Conservation (phyloP, 83 land plant genomes). For the Larix sibirica region DNA sequence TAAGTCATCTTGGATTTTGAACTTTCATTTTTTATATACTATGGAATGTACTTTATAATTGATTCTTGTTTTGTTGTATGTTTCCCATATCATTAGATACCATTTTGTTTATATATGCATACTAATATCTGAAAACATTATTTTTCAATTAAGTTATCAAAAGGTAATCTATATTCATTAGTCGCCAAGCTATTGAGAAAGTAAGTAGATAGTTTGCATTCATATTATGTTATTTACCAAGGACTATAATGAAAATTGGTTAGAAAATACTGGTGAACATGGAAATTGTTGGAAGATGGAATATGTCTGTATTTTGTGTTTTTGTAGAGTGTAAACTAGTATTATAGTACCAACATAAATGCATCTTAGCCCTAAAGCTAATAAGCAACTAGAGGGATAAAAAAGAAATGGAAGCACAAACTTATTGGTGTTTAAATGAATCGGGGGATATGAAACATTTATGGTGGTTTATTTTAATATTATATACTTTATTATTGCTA, state of each 20-base stretch:
- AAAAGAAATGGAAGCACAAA: no score
- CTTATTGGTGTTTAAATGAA: no score
- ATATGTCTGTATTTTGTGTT: not conserved
- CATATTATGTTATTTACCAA: not conserved
- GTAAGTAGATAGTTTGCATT: not conserved
- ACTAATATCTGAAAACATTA: not conserved
- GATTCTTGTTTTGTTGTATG: not conserved
- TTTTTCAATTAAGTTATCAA: not conserved
- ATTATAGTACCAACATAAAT: no score
- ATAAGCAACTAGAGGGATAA: no score
- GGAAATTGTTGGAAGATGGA: not conserved
- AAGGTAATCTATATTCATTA: not conserved
- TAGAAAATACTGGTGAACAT: not conserved
- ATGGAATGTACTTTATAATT: not conserved
- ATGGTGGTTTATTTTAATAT: no score
- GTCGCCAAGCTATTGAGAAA: not conserved
- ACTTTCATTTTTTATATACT: not conserved
- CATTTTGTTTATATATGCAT: not conserved
- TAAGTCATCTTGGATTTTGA: conserved; percentile 15
- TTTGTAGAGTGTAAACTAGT: no score
- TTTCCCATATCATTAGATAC: not conserved
- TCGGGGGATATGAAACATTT: no score
- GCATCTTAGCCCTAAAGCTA: no score
- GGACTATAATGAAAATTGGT: not conserved
- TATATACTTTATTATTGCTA: no score